phyloP scores from a whole-genome alignment of 805 yeast species.

The Danielozyma ontarioensis region DNA sequence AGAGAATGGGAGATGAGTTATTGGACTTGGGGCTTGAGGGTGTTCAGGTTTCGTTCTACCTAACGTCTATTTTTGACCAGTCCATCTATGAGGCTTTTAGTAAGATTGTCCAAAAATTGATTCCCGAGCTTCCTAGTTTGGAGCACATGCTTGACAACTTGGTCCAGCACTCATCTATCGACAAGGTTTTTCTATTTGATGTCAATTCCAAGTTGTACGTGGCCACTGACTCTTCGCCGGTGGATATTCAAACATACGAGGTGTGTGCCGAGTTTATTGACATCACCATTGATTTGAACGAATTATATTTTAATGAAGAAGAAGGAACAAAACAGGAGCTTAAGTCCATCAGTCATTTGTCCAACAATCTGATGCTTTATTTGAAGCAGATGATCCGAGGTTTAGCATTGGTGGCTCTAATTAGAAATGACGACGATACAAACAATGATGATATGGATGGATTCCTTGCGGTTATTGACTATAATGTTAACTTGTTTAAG shows the following conservation, averaged over 20 bases:
- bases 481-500: constrained; percentile 78
- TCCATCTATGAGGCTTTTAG: constrained; percentile 94
- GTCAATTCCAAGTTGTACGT: constrained; percentile 89
- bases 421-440: constrained; percentile 59
- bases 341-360: constrained; percentile 68
- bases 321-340: constrained; percentile 29
- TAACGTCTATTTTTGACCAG: constrained; percentile 93
- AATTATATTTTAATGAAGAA: constrained; percentile 40
- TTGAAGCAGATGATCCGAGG: constrained; percentile 91
- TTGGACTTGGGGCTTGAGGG: constrained; percentile 87
- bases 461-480: constrained; percentile 69
- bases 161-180: constrained; percentile 85
- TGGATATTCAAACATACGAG: constrained; percentile 91
- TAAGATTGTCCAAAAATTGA: constrained; percentile 84
- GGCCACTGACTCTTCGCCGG: constrained; percentile 94
- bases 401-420: constrained; percentile 81
- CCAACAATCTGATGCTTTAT: constrained; percentile 79
- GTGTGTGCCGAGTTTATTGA: constrained; percentile 97
- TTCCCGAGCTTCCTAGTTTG: constrained; percentile 80
- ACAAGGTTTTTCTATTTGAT: constrained; percentile 89
- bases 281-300: constrained; percentile 84
- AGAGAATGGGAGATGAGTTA: constrained; percentile 88
- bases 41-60: constrained; percentile 83
- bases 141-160: constrained; percentile 86
- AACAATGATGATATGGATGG: constrained; percentile 28